phyloP scores from a whole-genome alignment of 441 rosid genomes.

The Brassica hybrid region DNA sequence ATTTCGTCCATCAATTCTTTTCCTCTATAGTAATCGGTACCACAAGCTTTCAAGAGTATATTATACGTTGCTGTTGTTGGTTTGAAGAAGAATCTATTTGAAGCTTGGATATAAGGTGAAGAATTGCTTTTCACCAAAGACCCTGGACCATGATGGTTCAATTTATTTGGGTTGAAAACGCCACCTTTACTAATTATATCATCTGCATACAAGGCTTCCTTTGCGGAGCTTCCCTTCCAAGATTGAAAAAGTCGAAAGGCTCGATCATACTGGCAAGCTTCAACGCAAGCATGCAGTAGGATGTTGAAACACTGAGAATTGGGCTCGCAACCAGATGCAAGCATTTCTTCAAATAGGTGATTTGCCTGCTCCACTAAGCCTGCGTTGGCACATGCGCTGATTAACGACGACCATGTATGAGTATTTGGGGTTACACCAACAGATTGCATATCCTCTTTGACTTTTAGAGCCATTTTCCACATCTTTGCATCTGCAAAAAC shows the following conservation, averaged over 20 bases:
- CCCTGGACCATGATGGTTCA: slow-evolving; percentile 26
- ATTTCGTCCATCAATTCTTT: slow-evolving; percentile 84
- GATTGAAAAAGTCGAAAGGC: slow-evolving; percentile 86
- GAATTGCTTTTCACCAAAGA: slow-evolving; percentile 42
- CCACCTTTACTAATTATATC: slow-evolving; percentile 25
- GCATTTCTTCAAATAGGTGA: slow-evolving; percentile 84
- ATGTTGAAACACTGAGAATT: slow-evolving; percentile 84
- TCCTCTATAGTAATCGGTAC: slow-evolving; percentile 69
- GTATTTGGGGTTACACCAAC: slow-evolving; percentile 79
- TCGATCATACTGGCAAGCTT: slow-evolving; percentile 87
- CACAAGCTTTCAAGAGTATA: slow-evolving; percentile 85
- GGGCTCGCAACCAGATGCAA: slow-evolving; percentile 81
- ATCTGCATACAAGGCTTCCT: slow-evolving; percentile 44
- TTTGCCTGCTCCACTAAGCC: slow-evolving; percentile 88
- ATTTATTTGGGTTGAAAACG: slow-evolving; percentile 32
- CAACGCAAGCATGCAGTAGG: slow-evolving; percentile 89
- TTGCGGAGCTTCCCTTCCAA: slow-evolving; percentile 61
- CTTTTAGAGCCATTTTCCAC: slow-evolving; percentile 87
- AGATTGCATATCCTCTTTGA: slow-evolving; percentile 86
- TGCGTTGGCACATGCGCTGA: slow-evolving; percentile 91
- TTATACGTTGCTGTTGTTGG: slow-evolving; percentile 81
- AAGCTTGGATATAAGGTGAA: slow-evolving; percentile 49
- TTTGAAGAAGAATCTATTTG: slow-evolving; percentile 58
- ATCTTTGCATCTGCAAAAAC: slow-evolving; percentile 88
- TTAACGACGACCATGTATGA: slow-evolving; percentile 89